These are phyloP conservation scores for Silene noctiflora DNA, from an alignment of 179 eudicot genomes.

Conservation along the genomic window DNA sequence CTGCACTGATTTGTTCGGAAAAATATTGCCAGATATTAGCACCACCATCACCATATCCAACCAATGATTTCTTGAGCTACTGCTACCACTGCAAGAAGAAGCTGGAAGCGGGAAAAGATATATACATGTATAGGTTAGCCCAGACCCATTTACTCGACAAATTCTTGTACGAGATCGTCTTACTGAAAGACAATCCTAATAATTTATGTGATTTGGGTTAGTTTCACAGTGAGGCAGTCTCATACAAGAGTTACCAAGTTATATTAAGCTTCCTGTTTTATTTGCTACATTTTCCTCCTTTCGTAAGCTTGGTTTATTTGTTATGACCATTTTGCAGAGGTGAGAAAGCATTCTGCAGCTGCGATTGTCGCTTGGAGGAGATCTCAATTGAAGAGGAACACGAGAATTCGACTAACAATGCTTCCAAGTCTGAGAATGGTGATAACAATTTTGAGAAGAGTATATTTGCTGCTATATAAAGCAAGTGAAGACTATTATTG, in stretches of 20 bases:
- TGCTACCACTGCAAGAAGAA: slow-evolving; percentile 78
- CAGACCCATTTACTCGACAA: background rate
- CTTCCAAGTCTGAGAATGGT: slow-evolving; percentile 25
- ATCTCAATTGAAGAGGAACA: slow-evolving; percentile 59
- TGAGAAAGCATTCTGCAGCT: slow-evolving; percentile 88
- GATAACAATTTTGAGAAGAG: slow-evolving; percentile 41
- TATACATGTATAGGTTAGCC: slow-evolving; percentile 82
- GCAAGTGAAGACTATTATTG: slow-evolving; percentile 7
- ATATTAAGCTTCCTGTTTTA: background rate
- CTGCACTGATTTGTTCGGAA: slow-evolving; percentile 8
- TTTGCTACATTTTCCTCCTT: background rate
- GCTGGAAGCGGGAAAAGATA: slow-evolving; percentile 68
- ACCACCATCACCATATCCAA: slow-evolving; percentile 34
- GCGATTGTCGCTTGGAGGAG: slow-evolving; percentile 61
- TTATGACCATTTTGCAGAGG: slow-evolving; percentile 51
- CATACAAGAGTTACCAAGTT: too few relatives aligned
- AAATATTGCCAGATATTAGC: too few relatives aligned
- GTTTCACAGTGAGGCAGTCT: too few relatives aligned
- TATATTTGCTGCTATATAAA: slow-evolving; percentile 44
- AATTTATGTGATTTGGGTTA: too few relatives aligned
- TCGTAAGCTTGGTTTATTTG: slow-evolving; percentile 1
- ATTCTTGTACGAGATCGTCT: background rate
- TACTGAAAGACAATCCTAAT: too few relatives aligned
- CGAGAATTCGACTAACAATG: slow-evolving; percentile 35
- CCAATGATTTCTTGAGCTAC: slow-evolving; percentile 58